Base-by-base conservation (phyloP, 1,139 yeast species). In the Komagataea norvegica region DNA sequence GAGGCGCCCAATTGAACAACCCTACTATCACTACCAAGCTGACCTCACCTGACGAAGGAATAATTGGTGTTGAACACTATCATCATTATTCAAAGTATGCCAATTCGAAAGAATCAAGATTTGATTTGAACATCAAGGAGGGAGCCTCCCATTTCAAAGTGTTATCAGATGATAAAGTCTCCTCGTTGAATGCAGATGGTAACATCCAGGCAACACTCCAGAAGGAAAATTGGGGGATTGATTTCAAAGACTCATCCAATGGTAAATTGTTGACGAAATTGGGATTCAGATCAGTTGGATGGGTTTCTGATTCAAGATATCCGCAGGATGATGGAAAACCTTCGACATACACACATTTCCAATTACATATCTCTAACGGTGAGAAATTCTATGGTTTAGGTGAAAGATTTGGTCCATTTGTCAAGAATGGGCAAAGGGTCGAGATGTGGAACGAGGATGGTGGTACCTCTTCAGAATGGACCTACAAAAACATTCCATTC, bases 371-470 rank as follows among this genome's bases (percentile, higher is more conserved):
- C 19, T 41, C 47, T 21, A 47, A 47, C 32, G 51, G 51, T 30
- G 51, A 47, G 30, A 47, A 45, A 37, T 42, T 47, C 39, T 47
- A 32, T 30, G 51, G 51, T 25, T 41, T 47, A 5, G 51, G 51
- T 39, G 51, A 47, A 33, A 39, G 51, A 38, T 47, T 47, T 20
- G 51, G 51, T 15, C 48, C 51, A 2, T 45, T 30, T 27, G 47
- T 47, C 11, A 47, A 47, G 34, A 47, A 47, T 31, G 51, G 51
- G 6, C 51, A 47, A 36, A 41, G 48, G 31, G 51, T 47, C 4
- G 48, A 47, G 37, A 44, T 41, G 37, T 47, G 51, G 51, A 47
- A 47, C 22, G 49, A 45, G 26, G 51, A 47, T 21, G 51, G 51
- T 37, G 51, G 51, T 30, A 47, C 51, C 6, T 45, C 48, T 4